These are phyloP conservation scores for Colletotrichum filicis DNA, from an alignment of 2,329 filamentous ascomycete species.

Conservation along the genomic window DNA sequence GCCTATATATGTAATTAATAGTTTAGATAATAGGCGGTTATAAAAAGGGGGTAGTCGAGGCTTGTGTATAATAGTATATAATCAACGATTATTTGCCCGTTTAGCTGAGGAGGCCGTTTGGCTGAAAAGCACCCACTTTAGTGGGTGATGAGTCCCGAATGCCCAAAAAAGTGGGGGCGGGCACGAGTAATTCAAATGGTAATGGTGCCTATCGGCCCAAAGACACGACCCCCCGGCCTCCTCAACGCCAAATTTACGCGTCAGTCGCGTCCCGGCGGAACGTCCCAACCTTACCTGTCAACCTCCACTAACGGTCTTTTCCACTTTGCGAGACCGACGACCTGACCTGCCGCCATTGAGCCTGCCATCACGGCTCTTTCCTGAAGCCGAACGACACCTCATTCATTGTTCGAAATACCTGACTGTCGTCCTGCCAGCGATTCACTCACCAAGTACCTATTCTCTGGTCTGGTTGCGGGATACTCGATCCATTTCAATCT, in stretches of 20 bases:
- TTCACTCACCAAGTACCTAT: neutral
- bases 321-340: constrained; percentile 16
- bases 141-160: too few species aligned
- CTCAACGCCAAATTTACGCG: constrained; percentile 47
- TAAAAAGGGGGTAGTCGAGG: too few species aligned
- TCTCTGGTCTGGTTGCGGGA: neutral
- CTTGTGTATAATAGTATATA: too few species aligned
- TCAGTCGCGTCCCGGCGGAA: constrained; percentile 40
- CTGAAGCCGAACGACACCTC: neutral
- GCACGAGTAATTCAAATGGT: too few species aligned
- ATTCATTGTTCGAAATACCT: neutral
- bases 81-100: too few species aligned
- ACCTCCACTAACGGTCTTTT: constrained; percentile 4
- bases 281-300: constrained; percentile 16
- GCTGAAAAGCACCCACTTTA: too few species aligned
- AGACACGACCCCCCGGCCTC: constrained; percentile 36
- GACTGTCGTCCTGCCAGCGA: neutral
- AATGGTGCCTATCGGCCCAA: neutral
- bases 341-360: neutral
- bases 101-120: too few species aligned
- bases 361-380: neutral
- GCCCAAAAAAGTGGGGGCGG: too few species aligned
- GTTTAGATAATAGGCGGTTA: too few species aligned
- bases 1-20: too few species aligned
- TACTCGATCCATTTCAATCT: neutral